Evolutionary conservation across 169 alveolate genomes (phyloP).

Genomic region (Plasmodium relictum): DNA sequence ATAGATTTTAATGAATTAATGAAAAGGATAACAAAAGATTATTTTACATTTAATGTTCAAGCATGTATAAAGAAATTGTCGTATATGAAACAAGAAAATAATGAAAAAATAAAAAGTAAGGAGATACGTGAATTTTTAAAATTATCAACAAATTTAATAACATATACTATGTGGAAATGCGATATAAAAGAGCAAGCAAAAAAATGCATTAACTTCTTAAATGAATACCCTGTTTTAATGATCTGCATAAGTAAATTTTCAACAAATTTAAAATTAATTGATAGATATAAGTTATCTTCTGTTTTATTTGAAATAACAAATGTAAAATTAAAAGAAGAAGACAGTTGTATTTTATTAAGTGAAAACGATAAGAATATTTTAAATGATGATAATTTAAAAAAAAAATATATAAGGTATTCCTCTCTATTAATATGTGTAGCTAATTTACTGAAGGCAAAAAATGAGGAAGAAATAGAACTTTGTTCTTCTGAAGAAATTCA

Average conservation of each 20-base stretch:
- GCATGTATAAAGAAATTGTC: constrained; percentile 48
- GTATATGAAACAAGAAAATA: constrained; percentile 37
- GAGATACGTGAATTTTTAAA: constrained; percentile 55
- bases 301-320: constrained; percentile 64
- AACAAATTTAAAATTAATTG: constrained; percentile 16
- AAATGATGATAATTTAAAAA: constrained; percentile 12
- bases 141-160: constrained; percentile 41
- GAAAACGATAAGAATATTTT: not conserved
- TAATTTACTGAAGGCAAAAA: constrained; percentile 52
- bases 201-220: constrained; percentile 35
- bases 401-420: constrained; percentile 37
- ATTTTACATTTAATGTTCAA: constrained; percentile 43
- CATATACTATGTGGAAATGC: constrained; percentile 47
- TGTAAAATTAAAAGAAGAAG: constrained; percentile 42
- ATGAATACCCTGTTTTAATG: constrained; percentile 74
- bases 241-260: constrained; percentile 57
- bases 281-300: constrained; percentile 50
- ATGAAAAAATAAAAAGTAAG: constrained; percentile 54
- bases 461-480: constrained; percentile 45
- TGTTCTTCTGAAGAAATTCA: constrained; percentile 60
- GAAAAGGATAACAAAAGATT: constrained; percentile 63
- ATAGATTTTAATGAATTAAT: constrained; percentile 37
- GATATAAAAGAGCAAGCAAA: constrained; percentile 70
- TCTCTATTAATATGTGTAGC: constrained; percentile 50
- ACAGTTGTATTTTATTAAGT: constrained; percentile 6